Evolutionary conservation across 768 basidiomycete species (phyloP).

Genomic region (Serendipita indica): DNA sequence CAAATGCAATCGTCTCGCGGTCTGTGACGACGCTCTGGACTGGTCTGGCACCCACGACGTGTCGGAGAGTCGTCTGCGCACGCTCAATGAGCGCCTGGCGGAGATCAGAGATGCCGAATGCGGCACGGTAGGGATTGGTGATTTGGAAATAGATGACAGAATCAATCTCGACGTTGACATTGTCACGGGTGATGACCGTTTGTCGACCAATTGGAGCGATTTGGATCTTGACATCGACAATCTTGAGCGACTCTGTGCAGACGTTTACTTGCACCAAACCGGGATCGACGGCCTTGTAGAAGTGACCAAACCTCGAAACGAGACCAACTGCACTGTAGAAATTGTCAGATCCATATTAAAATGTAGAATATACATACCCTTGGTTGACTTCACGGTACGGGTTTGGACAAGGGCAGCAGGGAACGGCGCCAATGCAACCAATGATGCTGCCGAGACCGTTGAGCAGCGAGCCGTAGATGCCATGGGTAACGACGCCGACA

Average conservation of each 20-base stretch:
- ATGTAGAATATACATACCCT: conserved; percentile 29
- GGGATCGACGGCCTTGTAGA: conserved; percentile 92
- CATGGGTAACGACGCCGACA: conserved; percentile 55
- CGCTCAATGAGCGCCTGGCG: conserved; percentile 72
- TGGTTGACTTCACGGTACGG: conserved; percentile 76
- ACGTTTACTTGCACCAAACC: conserved; percentile 87
- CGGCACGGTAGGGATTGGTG: conserved; percentile 79
- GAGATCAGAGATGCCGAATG: conserved; percentile 84
- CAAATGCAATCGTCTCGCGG: conserved; percentile 89
- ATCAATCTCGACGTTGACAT: conserved; percentile 89
- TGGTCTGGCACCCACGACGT: conserved; percentile 87
- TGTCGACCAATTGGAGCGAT: conserved; percentile 78
- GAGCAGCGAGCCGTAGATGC: conserved; percentile 70
- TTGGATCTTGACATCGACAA: conserved; percentile 93
- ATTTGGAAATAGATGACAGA: conserved; percentile 92
- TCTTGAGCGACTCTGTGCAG: conserved; percentile 73
- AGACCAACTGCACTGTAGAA: conserved; percentile 63
- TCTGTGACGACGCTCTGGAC: conserved; percentile 96
- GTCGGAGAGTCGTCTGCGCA: conserved; percentile 89
- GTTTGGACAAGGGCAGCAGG: conserved; percentile 75
- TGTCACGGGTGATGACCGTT: conserved; percentile 87
- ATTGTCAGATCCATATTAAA: conserved; percentile 13
- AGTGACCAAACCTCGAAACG: conserved; percentile 85
- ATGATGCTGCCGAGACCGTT: conserved; percentile 51
- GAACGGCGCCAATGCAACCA: conserved; percentile 60